These are phyloP conservation scores for Gigaspora rosea DNA, from an alignment of 192 early-diverging fungal genomes.

Conservation along the genomic window DNA sequence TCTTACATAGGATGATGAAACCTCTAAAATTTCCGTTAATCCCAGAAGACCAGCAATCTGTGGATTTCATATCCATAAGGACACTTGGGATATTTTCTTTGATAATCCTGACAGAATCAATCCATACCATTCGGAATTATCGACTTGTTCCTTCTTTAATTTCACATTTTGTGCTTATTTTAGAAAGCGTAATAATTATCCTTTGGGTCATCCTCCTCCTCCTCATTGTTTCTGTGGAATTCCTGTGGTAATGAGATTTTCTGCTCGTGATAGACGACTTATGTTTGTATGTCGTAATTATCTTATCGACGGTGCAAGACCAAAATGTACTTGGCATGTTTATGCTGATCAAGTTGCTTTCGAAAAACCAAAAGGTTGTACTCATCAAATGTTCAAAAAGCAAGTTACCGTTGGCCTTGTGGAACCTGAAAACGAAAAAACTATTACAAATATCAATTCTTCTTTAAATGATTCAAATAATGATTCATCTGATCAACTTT, in stretches of 20 bases:
- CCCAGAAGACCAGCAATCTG: conserved; percentile 21
- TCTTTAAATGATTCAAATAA: not conserved
- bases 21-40: not conserved
- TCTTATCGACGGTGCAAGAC: conserved; percentile 34
- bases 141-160: conserved; percentile 39
- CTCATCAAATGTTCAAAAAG: conserved; percentile 9
- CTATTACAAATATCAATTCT: not conserved
- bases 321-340: conserved; percentile 40
- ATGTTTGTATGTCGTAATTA: conserved; percentile 36
- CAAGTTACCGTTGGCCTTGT: not conserved
- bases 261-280: not conserved
- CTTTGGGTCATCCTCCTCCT: not conserved
- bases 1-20: not conserved
- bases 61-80: conserved; percentile 40
- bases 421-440: not conserved
- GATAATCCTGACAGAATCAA: not conserved
- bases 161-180: conserved; percentile 39
- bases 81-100: conserved; percentile 32
- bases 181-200: conserved; percentile 12
- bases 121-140: conserved; percentile 24
- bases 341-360: conserved; percentile 32
- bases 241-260: conserved; percentile 17
- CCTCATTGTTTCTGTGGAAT: conserved; percentile 37
- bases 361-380: conserved; percentile 19
- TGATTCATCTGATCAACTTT: no score